These are phyloP conservation scores for Geotrichum candidum DNA, from an alignment of 1,139 yeast genomes.

Conservation along the genomic window DNA sequence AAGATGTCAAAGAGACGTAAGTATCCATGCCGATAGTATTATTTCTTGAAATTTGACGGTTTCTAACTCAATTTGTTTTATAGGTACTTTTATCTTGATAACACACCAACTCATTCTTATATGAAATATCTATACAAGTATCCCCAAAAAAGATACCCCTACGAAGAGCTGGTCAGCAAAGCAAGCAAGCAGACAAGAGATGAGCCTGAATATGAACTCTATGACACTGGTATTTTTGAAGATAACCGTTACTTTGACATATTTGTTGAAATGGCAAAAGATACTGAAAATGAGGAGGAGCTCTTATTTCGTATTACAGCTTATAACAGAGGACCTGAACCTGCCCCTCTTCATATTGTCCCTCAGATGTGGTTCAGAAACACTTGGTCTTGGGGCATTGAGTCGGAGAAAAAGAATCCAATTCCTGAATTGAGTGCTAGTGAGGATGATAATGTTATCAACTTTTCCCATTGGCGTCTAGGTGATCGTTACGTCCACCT, in stretches of 20 bases:
- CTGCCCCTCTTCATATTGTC: slow-evolving; percentile 81
- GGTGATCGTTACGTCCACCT: slow-evolving; percentile 68
- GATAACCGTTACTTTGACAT: slow-evolving; percentile 85
- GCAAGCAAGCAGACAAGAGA: slow-evolving; percentile 59
- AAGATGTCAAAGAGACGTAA: slow-evolving; percentile 75
- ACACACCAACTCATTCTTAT: slow-evolving; percentile 89
- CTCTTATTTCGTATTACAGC: slow-evolving; percentile 82
- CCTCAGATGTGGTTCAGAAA: slow-evolving; percentile 87
- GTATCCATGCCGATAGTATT: not conserved
- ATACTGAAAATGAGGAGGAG: slow-evolving; percentile 75
- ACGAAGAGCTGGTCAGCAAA: slow-evolving; percentile 64
- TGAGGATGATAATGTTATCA: slow-evolving; percentile 39
- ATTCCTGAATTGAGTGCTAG: slow-evolving; percentile 48
- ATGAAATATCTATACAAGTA: slow-evolving; percentile 91
- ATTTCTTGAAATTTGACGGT: not conserved
- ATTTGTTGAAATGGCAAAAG: slow-evolving; percentile 87
- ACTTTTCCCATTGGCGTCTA: slow-evolving; percentile 62
- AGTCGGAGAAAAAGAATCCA: slow-evolving; percentile 41
- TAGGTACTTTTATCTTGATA: slow-evolving; percentile 71
- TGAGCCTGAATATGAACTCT: slow-evolving; percentile 65
- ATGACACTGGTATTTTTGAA: slow-evolving; percentile 70
- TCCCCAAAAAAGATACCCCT: slow-evolving; percentile 82
- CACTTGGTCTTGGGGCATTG: slow-evolving; percentile 87
- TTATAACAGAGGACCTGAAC: slow-evolving; percentile 72
- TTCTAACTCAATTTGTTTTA: slow-evolving; percentile 7